Percentiles rank a stretch among this genome's conserved stretches.
phyloP scores from a whole-genome alignment of 257 asterid species.

The Forsythia suspensa region DNA sequence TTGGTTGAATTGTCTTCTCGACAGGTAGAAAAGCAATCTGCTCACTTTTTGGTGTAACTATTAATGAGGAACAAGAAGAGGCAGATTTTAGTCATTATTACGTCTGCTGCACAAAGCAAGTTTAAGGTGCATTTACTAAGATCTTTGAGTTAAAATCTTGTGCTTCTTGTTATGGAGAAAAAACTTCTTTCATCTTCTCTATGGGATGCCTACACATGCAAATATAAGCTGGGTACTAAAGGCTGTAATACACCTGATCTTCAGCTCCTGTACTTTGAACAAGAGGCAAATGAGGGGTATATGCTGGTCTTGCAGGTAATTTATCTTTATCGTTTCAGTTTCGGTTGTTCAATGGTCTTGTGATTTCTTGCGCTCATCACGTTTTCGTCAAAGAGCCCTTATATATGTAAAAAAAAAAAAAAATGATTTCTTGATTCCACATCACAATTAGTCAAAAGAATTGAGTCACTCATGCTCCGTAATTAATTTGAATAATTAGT shows the following conservation, averaged over 20 bases:
- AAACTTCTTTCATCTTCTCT: slow-evolving; percentile 8
- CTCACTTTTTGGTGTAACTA: slow-evolving; percentile 96
- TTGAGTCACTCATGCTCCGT: no score
- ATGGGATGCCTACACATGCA: slow-evolving; percentile 1
- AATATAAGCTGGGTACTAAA: slow-evolving; percentile 25
- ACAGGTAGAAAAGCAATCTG: slow-evolving; percentile 97
- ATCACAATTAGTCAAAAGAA: no score
- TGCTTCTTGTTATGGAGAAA: slow-evolving; percentile 20
- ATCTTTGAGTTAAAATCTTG: not conserved
- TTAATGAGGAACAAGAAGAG: slow-evolving; percentile 93
- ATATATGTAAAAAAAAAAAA: no score
- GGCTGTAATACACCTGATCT: not conserved
- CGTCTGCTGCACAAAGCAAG: slow-evolving; percentile 95
- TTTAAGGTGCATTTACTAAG: slow-evolving; percentile 59
- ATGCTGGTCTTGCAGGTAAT: slow-evolving; percentile 95
- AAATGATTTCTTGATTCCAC: no score
- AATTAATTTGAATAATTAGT: no score
- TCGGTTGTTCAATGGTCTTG: not conserved
- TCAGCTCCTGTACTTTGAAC: slow-evolving; percentile 65
- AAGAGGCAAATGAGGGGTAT: slow-evolving; percentile 87
- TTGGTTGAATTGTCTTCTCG: slow-evolving; percentile 15
- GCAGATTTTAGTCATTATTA: slow-evolving; percentile 80
- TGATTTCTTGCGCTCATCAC: not conserved
- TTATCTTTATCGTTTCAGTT: not conserved
- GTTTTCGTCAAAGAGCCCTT: no score